Percentiles rank a stretch among this genome's conserved stretches.
phyloP scores from a whole-genome alignment of 1,284 basidiomycete species.

The Coniferiporia weirii region DNA sequence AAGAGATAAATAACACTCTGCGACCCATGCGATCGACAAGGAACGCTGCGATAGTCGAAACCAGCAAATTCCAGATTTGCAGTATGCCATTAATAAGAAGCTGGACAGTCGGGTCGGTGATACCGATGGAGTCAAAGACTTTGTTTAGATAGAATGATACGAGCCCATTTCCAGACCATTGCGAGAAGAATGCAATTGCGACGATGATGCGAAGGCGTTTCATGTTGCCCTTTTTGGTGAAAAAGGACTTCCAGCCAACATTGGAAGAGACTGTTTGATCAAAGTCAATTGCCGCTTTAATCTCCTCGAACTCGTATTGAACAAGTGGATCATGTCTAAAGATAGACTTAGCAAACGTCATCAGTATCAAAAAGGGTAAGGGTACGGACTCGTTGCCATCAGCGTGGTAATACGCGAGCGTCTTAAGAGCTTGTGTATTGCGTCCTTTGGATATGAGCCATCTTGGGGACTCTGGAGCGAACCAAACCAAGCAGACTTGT shows the following conservation, averaged over 20 bases:
- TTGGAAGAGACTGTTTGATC: constrained; percentile 54
- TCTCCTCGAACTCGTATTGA: constrained; percentile 70
- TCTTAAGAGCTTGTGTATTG: constrained; percentile 53
- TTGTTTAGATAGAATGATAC: constrained; percentile 76
- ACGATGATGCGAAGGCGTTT: constrained; percentile 65
- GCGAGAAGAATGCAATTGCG: constrained; percentile 66
- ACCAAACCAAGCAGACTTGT: constrained; percentile 55
- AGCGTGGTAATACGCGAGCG: constrained; percentile 70
- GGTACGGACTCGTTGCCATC: constrained; percentile 48
- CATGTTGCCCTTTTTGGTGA: constrained; percentile 57
- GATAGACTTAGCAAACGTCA: constrained; percentile 13
- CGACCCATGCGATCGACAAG: constrained; percentile 58
- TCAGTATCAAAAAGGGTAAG: neutral
- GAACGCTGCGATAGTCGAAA: constrained; percentile 54
- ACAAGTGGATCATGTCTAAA: constrained; percentile 62
- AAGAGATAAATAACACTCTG: constrained; percentile 60
- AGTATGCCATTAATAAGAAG: constrained; percentile 44
- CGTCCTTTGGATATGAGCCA: constrained; percentile 64
- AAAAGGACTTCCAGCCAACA: constrained; percentile 56
- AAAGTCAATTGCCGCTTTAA: constrained; percentile 65
- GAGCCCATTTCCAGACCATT: constrained; percentile 35
- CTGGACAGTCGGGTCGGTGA: constrained; percentile 55
- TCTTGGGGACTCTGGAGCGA: constrained; percentile 68
- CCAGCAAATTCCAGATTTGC: constrained; percentile 69
- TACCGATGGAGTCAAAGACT: constrained; percentile 67